Evolutionary conservation across 2,329 filamentous ascomycete species (phyloP).

Genomic region (Cladophialophora chaetospira): DNA sequence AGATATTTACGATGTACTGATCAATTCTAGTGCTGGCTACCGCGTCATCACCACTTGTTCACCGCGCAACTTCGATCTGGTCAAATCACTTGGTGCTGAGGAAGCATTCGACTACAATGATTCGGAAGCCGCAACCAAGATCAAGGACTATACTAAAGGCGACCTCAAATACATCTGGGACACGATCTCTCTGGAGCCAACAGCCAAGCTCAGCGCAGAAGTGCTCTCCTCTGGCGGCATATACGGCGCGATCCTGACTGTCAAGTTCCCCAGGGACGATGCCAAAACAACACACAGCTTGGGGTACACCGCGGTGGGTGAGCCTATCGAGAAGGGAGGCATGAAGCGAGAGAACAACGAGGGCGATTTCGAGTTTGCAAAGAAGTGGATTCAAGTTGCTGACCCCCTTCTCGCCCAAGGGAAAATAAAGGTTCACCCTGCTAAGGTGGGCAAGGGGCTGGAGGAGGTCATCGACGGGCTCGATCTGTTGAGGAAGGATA

Average conservation of each 20-base stretch:
- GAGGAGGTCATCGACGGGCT: conserved; percentile 49
- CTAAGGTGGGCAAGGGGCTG: conserved; percentile 47
- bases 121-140: conserved; percentile 36
- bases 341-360: conserved; percentile 21
- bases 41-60: conserved; percentile 41
- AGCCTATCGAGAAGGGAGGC: conserved; percentile 33
- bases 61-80: conserved; percentile 38
- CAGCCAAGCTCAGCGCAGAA: conserved; percentile 38
- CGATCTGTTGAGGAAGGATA: conserved; percentile 46
- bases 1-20: background rate
- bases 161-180: conserved; percentile 42
- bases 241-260: conserved; percentile 36
- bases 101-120: conserved; percentile 43
- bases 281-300: conserved; percentile 38
- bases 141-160: conserved; percentile 41
- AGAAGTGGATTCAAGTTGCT: conserved; percentile 44
- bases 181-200: conserved; percentile 37
- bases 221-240: conserved; percentile 40
- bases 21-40: conserved; percentile 34
- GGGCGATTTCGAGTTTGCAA: conserved; percentile 47
- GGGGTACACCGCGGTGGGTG: conserved; percentile 39
- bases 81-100: conserved; percentile 40
- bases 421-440: conserved; percentile 48
- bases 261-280: conserved; percentile 37
- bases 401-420: conserved; percentile 46